These are phyloP conservation scores for Tuber umbilicatum DNA, from an alignment of 495 filamentous ascomycete species.

Conservation along the genomic window DNA sequence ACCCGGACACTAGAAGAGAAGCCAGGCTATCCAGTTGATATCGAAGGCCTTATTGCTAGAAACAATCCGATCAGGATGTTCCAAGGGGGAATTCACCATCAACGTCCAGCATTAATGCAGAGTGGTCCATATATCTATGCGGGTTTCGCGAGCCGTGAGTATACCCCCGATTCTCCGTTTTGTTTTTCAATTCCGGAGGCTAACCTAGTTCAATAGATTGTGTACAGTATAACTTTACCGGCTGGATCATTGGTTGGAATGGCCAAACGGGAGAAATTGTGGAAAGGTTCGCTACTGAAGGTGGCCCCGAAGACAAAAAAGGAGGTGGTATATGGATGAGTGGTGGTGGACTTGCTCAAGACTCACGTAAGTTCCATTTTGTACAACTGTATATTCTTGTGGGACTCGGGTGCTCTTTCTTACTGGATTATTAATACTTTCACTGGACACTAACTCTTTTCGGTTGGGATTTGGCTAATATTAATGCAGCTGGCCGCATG, in stretches of 20 bases:
- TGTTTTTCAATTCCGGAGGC: not conserved
- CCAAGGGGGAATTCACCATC: slow-evolving; percentile 44
- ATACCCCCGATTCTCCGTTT: not conserved
- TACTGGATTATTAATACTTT: not conserved
- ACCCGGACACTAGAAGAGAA: slow-evolving; percentile 43
- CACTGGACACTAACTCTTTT: not conserved
- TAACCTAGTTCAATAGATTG: slow-evolving; percentile 17
- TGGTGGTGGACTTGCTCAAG: slow-evolving; percentile 45
- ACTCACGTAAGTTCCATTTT: slow-evolving; percentile 18
- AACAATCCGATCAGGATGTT: slow-evolving; percentile 46
- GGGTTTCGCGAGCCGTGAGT: slow-evolving; percentile 44
- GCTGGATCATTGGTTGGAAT: slow-evolving; percentile 47
- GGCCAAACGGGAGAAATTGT: slow-evolving; percentile 45
- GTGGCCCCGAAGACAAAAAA: slow-evolving; percentile 36
- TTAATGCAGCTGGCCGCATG: slow-evolving; percentile 43
- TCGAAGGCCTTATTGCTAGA: slow-evolving; percentile 44
- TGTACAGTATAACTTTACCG: slow-evolving; percentile 48
- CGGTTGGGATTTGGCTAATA: slow-evolving; percentile 9
- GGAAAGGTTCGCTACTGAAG: slow-evolving; percentile 45
- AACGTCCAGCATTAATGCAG: slow-evolving; percentile 44
- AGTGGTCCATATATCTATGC: slow-evolving; percentile 45
- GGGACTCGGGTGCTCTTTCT: not conserved
- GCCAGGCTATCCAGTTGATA: slow-evolving; percentile 43
- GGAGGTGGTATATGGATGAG: slow-evolving; percentile 47
- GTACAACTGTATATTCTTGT: not conserved